phyloP scores from a whole-genome alignment of 1,284 basidiomycete genomes.

The Wolfiporia cocos region DNA sequence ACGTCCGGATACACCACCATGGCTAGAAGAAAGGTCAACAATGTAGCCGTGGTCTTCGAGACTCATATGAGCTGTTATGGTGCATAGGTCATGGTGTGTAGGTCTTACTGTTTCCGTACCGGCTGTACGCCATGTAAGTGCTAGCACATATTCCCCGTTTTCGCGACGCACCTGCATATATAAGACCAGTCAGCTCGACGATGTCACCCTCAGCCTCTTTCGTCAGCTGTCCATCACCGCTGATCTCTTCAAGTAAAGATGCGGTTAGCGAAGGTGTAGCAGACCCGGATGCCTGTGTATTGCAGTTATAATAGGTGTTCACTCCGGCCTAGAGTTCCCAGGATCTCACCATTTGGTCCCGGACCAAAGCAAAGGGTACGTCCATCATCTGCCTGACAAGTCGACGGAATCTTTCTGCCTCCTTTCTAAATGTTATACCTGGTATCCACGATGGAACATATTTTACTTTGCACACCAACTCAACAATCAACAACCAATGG shows the following conservation, averaged over 20 bases:
- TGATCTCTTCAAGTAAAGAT: background rate
- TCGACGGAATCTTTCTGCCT: background rate
- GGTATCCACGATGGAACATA: too few species aligned
- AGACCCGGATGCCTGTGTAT: background rate
- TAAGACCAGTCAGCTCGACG: constrained; percentile 3
- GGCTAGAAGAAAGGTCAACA: constrained; percentile 17
- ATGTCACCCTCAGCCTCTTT: constrained; percentile 4
- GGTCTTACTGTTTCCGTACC: constrained; percentile 20
- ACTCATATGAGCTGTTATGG: background rate
- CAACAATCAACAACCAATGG: background rate
- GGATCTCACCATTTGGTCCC: background rate
- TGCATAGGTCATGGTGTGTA: background rate
- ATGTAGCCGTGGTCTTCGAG: background rate
- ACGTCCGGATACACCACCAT: constrained; percentile 23
- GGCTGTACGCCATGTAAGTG: constrained; percentile 14
- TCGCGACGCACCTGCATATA: background rate
- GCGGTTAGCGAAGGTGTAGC: background rate
- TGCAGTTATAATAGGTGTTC: background rate
- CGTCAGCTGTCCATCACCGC: background rate
- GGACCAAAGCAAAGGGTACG: background rate
- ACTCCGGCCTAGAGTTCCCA: background rate
- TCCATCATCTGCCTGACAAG: background rate
- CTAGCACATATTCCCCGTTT: background rate
- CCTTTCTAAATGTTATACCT: background rate
- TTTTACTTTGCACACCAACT: background rate